A percentile compares a stretch with the other conserved stretches of the same genome.
phyloP scores from a whole-genome alignment of 371 early-diverging fungal genomes.

The Syncephalastrum monosporum region DNA sequence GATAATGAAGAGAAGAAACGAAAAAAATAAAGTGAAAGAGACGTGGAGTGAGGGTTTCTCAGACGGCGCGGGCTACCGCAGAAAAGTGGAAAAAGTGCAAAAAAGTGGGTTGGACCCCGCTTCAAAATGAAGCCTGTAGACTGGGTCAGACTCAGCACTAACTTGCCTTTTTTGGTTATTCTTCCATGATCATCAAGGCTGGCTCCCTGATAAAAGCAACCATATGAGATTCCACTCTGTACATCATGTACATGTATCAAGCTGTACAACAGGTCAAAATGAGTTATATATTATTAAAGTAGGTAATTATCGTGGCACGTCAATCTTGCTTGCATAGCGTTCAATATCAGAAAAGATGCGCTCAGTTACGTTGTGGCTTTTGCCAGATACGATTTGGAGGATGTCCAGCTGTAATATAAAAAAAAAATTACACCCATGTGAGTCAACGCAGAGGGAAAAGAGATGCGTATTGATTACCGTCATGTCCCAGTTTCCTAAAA shows the following conservation, averaged over 20 bases:
- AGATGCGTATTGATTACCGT: constrained; percentile 27
- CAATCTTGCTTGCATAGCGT: constrained; percentile 33
- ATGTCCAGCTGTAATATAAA: constrained; percentile 29
- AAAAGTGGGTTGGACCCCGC: too few species aligned
- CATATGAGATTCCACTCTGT: too few species aligned
- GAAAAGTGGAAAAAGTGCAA: too few species aligned
- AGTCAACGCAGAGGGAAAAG: neutral
- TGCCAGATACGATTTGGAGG: constrained; percentile 36
- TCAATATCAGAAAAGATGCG: constrained; percentile 44
- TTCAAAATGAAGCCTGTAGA: too few species aligned
- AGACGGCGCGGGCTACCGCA: too few species aligned
- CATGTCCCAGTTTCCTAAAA: constrained; percentile 63
- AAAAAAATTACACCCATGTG: neutral
- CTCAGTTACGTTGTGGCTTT: constrained; percentile 35
- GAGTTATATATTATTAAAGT: neutral
- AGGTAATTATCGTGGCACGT: constrained; percentile 9
- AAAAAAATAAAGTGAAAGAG: too few species aligned
- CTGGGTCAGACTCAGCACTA: too few species aligned
- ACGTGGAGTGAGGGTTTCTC: too few species aligned
- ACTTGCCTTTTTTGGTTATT: too few species aligned
- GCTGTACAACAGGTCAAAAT: constrained; percentile 13
- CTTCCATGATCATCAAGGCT: too few species aligned
- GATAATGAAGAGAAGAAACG: too few species aligned
- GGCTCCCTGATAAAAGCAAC: too few species aligned
- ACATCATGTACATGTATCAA: constrained; percentile 3